Evolutionary conservation across 495 filamentous ascomycete species (phyloP).

Genomic region (Xylaria intraflava): DNA sequence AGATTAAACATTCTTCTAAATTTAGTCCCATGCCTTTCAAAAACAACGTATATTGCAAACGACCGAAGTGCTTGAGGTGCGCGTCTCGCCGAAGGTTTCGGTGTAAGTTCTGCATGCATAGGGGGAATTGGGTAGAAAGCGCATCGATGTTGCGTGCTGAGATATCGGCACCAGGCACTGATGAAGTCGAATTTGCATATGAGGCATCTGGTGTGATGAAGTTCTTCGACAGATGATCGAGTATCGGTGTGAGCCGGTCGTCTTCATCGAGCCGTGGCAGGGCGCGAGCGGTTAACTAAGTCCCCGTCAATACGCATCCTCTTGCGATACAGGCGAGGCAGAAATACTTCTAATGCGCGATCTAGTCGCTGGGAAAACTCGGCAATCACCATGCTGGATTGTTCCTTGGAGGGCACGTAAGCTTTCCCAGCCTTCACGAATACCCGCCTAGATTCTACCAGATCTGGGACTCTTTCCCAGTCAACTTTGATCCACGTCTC

Average conservation of each 20-base stretch:
- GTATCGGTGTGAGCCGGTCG: slow-evolving; percentile 87
- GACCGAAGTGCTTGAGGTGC: slow-evolving; percentile 88
- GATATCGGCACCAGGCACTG: slow-evolving; percentile 59
- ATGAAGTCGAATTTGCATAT: slow-evolving; percentile 52
- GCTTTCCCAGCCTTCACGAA: slow-evolving; percentile 77
- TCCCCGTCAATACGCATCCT: slow-evolving; percentile 8
- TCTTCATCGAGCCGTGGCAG: slow-evolving; percentile 94
- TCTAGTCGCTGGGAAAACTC: slow-evolving; percentile 78
- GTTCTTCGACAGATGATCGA: slow-evolving; percentile 85
- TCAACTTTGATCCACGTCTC: slow-evolving; percentile 88
- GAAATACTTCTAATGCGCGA: slow-evolving; percentile 66
- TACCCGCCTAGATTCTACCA: slow-evolving; percentile 73
- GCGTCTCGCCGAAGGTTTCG: slow-evolving; percentile 72
- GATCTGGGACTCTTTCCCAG: slow-evolving; percentile 85
- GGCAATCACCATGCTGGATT: slow-evolving; percentile 77
- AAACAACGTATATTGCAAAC: slow-evolving; percentile 94
- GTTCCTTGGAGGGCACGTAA: slow-evolving; percentile 82
- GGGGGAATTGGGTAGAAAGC: slow-evolving; percentile 81
- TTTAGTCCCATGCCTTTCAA: slow-evolving; percentile 92
- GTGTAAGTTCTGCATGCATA: slow-evolving; percentile 92
- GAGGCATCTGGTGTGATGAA: slow-evolving; percentile 84
- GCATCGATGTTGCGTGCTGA: slow-evolving; percentile 72
- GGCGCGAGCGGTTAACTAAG: slow-evolving; percentile 74
- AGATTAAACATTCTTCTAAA: slow-evolving; percentile 85
- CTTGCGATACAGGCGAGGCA: neutral